Conservation (phyloP, 2,329 filamentous ascomycete species). For the Aspergillus melleus region DNA sequence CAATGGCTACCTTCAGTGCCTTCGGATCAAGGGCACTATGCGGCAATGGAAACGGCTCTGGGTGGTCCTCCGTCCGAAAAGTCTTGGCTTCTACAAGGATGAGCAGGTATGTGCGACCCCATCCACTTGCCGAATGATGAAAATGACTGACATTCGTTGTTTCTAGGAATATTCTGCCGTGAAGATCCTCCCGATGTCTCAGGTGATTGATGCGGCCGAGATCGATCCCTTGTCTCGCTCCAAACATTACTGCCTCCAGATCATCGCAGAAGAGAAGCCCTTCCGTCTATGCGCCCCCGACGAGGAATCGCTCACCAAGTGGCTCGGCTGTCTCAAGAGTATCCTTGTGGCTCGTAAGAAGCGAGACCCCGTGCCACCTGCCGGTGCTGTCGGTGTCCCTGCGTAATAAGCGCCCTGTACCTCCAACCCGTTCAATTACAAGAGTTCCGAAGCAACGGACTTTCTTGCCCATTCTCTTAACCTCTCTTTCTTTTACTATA, state of each 20-base stretch:
- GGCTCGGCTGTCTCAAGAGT: constrained; percentile 89
- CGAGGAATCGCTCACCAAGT: constrained; percentile 80
- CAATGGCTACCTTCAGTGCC: constrained; percentile 84
- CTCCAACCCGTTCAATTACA: not conserved
- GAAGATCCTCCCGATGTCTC: constrained; percentile 75
- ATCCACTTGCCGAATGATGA: not conserved
- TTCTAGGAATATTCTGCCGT: constrained; percentile 78
- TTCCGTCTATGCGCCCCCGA: constrained; percentile 74
- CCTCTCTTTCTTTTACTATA: constrained; percentile 2
- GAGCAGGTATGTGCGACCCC: constrained; percentile 50
- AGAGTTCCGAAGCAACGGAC: not conserved
- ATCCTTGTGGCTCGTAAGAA: constrained; percentile 41
- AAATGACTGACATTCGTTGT: constrained; percentile 19
- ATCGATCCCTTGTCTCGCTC: constrained; percentile 83
- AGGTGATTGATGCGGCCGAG: constrained; percentile 86
- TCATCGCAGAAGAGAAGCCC: constrained; percentile 89
- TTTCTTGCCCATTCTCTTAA: constrained; percentile 2
- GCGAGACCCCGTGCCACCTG: constrained; percentile 26
- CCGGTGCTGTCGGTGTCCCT: constrained; percentile 9
- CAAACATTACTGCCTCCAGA: constrained; percentile 83
- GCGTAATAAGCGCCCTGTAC: not conserved
- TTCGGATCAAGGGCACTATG: constrained; percentile 77
- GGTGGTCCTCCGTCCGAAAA: constrained; percentile 84
- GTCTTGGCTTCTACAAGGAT: constrained; percentile 88
- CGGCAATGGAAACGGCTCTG: constrained; percentile 94